Conservation (phyloP, 106 monocot genomes). For the Agapanthus africanus region DNA sequence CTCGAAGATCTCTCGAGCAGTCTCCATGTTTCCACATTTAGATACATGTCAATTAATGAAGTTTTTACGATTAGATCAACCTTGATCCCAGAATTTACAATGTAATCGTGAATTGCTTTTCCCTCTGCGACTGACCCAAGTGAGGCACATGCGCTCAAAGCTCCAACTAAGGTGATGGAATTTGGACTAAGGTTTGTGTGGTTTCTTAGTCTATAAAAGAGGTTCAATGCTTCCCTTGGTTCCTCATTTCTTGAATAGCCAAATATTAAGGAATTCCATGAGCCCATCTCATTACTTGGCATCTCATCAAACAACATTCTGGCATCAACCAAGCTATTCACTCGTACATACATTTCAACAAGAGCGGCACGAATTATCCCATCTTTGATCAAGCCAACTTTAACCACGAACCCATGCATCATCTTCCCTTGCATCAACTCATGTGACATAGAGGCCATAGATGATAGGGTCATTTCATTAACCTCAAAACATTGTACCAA, state of each 20-base stretch:
- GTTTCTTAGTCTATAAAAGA: constrained; percentile 13
- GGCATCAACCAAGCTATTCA: constrained; percentile 9
- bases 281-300: constrained; percentile 16
- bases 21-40: constrained; percentile 8
- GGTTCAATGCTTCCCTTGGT: constrained; percentile 15
- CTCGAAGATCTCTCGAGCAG: constrained; percentile 11
- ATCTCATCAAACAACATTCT: constrained; percentile 13
- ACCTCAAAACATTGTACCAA: constrained; percentile 2
- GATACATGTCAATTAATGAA: constrained; percentile 17
- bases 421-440: constrained; percentile 7
- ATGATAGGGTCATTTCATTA: constrained; percentile 1
- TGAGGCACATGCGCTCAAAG: constrained; percentile 6
- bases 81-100: background rate
- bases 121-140: constrained; percentile 12
- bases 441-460: constrained; percentile 5
- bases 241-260: constrained; percentile 11
- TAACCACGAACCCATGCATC: constrained; percentile 16
- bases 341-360: constrained; percentile 18
- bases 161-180: constrained; percentile 14
- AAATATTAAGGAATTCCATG: constrained; percentile 20
- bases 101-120: constrained; percentile 13
- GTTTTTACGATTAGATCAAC: constrained; percentile 6
- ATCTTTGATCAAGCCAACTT: constrained; percentile 1
- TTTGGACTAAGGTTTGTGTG: constrained; percentile 6
- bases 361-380: constrained; percentile 12